These are phyloP conservation scores for Globisporangium alternatum DNA, from an alignment of 352 stramenopile species.

Conservation along the genomic window DNA sequence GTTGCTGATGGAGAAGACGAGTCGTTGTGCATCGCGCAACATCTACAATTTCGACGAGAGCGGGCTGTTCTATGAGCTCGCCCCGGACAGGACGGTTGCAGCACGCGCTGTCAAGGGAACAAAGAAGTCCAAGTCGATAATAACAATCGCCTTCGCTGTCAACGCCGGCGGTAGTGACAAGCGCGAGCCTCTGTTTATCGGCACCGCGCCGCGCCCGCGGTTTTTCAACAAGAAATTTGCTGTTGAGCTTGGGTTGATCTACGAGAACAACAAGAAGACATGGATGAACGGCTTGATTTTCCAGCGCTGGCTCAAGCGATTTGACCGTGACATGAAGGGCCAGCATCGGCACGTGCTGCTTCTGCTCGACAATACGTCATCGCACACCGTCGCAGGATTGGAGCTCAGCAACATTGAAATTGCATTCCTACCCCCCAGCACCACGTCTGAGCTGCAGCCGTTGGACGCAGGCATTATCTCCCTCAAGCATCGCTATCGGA, in stretches of 20 bases:
- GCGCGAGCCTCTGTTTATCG: constrained; percentile 21
- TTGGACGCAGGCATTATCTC: constrained; percentile 20
- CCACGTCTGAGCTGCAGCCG: constrained; percentile 19
- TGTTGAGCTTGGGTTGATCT: constrained; percentile 21
- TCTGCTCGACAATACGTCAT: constrained; percentile 20
- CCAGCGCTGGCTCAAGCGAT: constrained; percentile 20
- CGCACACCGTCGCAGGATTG: constrained; percentile 18
- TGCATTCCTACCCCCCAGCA: constrained; percentile 11
- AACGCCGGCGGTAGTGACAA: constrained; percentile 20
- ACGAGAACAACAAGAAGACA: constrained; percentile 19
- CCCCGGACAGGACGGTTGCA: not conserved
- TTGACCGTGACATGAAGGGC: constrained; percentile 19
- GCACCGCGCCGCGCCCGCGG: constrained; percentile 10
- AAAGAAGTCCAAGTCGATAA: constrained; percentile 3
- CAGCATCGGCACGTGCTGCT: constrained; percentile 17
- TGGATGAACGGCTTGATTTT: constrained; percentile 23
- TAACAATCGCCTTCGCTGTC: constrained; percentile 16
- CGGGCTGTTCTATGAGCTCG: not conserved
- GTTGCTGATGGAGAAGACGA: not conserved
- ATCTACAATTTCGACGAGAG: not conserved
- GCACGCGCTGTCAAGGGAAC: not conserved
- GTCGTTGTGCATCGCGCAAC: not conserved
- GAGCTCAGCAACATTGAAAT: constrained; percentile 19
- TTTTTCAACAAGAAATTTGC: constrained; percentile 16
- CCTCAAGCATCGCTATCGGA: constrained; percentile 23